Base-by-base conservation (phyloP, 1,139 yeast genomes). In the Ogataea hybrid region DNA sequence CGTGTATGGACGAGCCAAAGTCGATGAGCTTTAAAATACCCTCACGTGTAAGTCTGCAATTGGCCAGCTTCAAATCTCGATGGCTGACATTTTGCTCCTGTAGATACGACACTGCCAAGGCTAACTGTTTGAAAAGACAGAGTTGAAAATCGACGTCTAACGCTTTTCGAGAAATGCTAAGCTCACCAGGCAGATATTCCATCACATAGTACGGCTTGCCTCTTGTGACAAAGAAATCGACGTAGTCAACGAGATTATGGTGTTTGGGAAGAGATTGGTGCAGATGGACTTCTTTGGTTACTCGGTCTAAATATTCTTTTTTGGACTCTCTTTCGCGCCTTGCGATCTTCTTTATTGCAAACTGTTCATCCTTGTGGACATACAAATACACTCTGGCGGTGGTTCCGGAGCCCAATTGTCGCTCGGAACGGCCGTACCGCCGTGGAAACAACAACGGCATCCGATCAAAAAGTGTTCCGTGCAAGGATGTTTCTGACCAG, bases 11-110 rank as follows among this genome's bases (percentile, higher is more conserved):
- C 1, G 75, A 68, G 2, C 81, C 81, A 55, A 75, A 77, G 59
- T 77, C 82, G 42, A 77, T 72, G 42, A 77, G 54, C 58, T 76
- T 77, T 42, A 77, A 58, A n/a, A 70, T 61, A 0, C 79, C 80
- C n/a, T 60, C 43, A 3, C 44, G 42, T 46, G 59, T 67, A 12
- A 76, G 72, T 48, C 76, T 77, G 51, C 80, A 75, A 52, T 77
- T 77, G 48, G 75, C 81, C 31, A 76, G 59, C 52, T 77, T 77
- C 44, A 77, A 63, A 54, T 77, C 82, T 36, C 81, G 62, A 57
- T 77, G 82, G 5, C 78, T 76, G 36, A 76, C 63, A 1, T 76
- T 75, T 30, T 66, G 57, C 3, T 54, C 51, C 50, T 77, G 81
- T 39, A 77, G 58, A 55, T 63, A 68, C 5, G 50, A 42, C 9